Base-by-base conservation (phyloP, 305 asterid species). In the Fraxinus floribunda region DNA sequence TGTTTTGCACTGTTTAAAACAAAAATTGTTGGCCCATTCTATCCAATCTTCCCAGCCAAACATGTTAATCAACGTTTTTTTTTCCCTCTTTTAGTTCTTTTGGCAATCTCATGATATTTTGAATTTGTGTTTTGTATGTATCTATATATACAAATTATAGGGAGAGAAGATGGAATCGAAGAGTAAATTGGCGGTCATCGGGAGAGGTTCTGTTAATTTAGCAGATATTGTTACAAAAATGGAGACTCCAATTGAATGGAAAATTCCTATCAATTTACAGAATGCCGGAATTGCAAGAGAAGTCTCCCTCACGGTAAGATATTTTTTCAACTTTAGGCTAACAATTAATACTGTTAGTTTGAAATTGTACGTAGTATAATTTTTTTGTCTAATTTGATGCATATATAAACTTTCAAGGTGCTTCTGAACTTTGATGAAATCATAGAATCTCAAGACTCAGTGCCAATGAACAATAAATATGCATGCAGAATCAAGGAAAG, bases 261-360 rank as follows among this genome's bases (percentile, higher is more conserved):
- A 86, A 87, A 80, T 94, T 78, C 92, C 90, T 41, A 46, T 94
- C 36, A 89, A 60, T 83, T 46, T 91, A 81, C 90, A 84, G 62
- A 78, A 90, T 55, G 90, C 84, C 68, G 90, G 90, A 76, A 26
- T 79, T 74, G 44, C 87, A 66, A 77, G 52, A 68, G 86, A 89
- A 75, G 95, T 92, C 60, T 44, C 78, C 39, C 94, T 94, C 44
- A 86, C 89, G 89, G 97, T 92, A 90, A 86, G 82, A 60, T 57
- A 77, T 26, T 62, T 75, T 4, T 4, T 79, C 44, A n/a, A 36
- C 20, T 49, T 16, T 16, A 15, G 60, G 20, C 20, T 52, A n/a
- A 46, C 55, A 46, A 13, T 46, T 11, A 11, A 46, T 11, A 46
- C 5, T 46, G 1, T 46, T 46, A 11, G 55, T 46, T 13, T 46